Percentiles rank a stretch among this genome's conserved stretches.
These are phyloP conservation scores for Ogataea populi-albae DNA, from an alignment of 805 yeast genomes.

Conservation along the genomic window DNA sequence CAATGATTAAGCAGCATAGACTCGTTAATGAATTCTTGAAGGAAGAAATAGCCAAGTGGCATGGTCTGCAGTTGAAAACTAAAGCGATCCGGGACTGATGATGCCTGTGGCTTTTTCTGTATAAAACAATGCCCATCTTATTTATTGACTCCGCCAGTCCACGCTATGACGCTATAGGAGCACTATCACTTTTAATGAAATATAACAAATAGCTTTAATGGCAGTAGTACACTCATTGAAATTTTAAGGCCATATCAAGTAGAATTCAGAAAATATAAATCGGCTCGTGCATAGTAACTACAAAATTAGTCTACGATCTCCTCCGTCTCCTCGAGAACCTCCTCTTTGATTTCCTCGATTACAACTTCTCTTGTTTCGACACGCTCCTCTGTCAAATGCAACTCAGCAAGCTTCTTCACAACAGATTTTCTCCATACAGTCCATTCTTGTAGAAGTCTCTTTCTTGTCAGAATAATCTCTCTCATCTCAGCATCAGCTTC, in stretches of 20 bases:
- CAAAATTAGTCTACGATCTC: slow-evolving; percentile 51
- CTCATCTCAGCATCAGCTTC: slow-evolving; percentile 90
- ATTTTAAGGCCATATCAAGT: no score
- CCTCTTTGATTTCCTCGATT: slow-evolving; percentile 78
- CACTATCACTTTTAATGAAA: no score
- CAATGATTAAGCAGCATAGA: slow-evolving; percentile 90
- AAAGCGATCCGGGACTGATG: slow-evolving; percentile 39
- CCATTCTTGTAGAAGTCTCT: slow-evolving; percentile 85
- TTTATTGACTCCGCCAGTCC: no score
- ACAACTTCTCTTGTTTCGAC: slow-evolving; percentile 49
- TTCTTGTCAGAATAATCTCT: slow-evolving; percentile 82
- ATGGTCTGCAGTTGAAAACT: slow-evolving; percentile 86
- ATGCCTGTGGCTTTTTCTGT: no score
- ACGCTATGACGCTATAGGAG: no score
- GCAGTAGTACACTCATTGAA: no score
- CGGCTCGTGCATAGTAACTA: not conserved
- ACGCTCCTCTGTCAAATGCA: slow-evolving; percentile 45
- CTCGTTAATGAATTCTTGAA: slow-evolving; percentile 77
- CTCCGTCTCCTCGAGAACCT: slow-evolving; percentile 66
- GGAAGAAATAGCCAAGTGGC: slow-evolving; percentile 91
- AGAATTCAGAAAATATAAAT: not conserved
- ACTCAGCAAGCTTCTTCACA: slow-evolving; percentile 45
- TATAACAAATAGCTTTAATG: no score
- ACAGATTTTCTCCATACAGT: slow-evolving; percentile 63
- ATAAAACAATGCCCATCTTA: no score